Conservation (phyloP, 2,329 filamentous ascomycete species). For the Phoma sp. region DNA sequence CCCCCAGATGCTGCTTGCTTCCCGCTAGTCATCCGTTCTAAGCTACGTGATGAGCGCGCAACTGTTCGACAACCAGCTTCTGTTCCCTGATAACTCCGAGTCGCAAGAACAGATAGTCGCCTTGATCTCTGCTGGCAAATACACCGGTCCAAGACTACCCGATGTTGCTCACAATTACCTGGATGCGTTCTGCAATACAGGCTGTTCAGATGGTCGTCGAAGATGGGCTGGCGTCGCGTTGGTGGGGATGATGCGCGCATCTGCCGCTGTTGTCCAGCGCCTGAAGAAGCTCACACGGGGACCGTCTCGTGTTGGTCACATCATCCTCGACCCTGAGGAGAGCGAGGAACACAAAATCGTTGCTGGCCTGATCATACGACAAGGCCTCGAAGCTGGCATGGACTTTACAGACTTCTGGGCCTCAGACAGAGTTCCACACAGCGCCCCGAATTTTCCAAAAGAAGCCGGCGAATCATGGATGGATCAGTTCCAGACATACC, state of each 20-base stretch:
- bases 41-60: constrained; percentile 20
- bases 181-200: constrained; percentile 33
- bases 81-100: constrained; percentile 26
- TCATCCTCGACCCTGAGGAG: constrained; percentile 30
- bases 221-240: constrained; percentile 43
- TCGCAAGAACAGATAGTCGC: constrained; percentile 23
- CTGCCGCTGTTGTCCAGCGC: constrained; percentile 21
- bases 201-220: constrained; percentile 23
- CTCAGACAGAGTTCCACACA: constrained; percentile 28
- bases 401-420: constrained; percentile 37
- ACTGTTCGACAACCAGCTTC: constrained; percentile 30
- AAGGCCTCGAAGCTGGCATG: constrained; percentile 29
- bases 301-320: constrained; percentile 28
- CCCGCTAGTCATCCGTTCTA: not conserved
- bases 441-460: constrained; percentile 32
- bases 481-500: constrained; percentile 33
- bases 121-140: constrained; percentile 22
- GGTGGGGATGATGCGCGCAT: constrained; percentile 32
- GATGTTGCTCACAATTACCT: constrained; percentile 32
- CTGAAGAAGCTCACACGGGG: constrained; percentile 18
- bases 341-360: constrained; percentile 41
- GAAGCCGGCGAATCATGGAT: constrained; percentile 31
- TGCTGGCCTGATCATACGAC: constrained; percentile 38
- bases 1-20: constrained; percentile 12
- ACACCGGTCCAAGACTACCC: constrained; percentile 16